A percentile compares a stretch with the other conserved stretches of the same genome.
Conservation (phyloP, 257 asterid genomes). For the Solanum etuberosum region DNA sequence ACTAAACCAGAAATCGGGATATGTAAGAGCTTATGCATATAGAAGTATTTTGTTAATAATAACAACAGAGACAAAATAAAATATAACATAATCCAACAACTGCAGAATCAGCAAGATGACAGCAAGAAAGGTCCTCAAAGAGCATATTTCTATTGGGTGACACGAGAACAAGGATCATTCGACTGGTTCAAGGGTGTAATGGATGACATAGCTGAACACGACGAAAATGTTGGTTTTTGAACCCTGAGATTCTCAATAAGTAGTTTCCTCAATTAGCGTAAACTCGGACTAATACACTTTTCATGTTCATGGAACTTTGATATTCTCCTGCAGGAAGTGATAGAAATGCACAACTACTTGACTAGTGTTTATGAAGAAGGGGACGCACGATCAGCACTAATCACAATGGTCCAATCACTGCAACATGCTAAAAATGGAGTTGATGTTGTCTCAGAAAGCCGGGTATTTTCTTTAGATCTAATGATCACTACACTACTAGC, state of each 20-base stretch:
- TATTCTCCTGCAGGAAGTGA: constrained; percentile 36
- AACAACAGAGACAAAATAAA: not conserved
- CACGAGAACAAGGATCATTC: constrained; percentile 90
- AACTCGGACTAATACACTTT: not conserved
- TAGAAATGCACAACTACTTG: constrained; percentile 91
- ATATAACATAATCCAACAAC: not conserved
- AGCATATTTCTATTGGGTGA: constrained; percentile 93
- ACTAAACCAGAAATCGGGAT: constrained; percentile 30
- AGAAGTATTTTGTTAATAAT: not conserved
- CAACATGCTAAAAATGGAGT: constrained; percentile 88
- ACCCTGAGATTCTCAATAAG: not conserved
- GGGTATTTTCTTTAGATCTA: constrained; percentile 23
- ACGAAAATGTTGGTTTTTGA: constrained; percentile 37
- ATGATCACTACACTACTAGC: not conserved
- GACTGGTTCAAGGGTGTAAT: constrained; percentile 97
- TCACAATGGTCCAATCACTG: constrained; percentile 79
- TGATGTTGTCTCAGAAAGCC: constrained; percentile 78
- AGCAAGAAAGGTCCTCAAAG: constrained; percentile 35
- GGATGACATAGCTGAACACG: constrained; percentile 89
- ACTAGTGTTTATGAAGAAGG: constrained; percentile 94
- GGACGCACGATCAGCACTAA: constrained; percentile 90
- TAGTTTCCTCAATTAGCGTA: not conserved
- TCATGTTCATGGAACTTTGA: not conserved
- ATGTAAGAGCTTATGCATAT: constrained; percentile 22
- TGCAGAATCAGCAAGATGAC: constrained; percentile 18